Conservation (phyloP, 2,329 filamentous ascomycete genomes). For the Thelonectria olida region DNA sequence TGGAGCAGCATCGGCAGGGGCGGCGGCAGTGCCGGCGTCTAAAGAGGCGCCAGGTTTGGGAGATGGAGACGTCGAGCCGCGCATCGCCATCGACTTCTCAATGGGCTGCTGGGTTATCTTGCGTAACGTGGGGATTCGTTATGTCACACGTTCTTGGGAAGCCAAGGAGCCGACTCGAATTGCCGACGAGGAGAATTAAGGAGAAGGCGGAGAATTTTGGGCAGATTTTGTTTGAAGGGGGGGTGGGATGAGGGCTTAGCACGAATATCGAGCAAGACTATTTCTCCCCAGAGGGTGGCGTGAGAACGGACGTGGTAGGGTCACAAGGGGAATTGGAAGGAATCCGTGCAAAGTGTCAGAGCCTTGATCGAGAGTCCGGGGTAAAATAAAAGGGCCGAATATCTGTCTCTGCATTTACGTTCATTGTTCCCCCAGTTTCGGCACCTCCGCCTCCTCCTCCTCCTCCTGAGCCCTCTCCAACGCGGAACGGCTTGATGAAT, state of each 20-base stretch:
- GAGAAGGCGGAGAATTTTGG: slow-evolving; percentile 12
- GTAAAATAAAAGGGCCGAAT: slow-evolving; percentile 9
- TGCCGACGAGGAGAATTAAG: slow-evolving; percentile 21
- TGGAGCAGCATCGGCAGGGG: not conserved
- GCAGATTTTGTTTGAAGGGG: too few relatives aligned
- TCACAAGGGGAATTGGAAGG: not conserved
- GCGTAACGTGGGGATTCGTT: not conserved
- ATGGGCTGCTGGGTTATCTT: not conserved
- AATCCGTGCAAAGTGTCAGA: too few relatives aligned
- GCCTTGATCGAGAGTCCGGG: not conserved
- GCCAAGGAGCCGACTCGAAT: not conserved
- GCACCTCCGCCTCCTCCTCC: not conserved
- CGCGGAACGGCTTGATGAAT: too few relatives aligned
- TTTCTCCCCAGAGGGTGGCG: slow-evolving; percentile 11
- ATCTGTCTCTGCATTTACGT: too few relatives aligned
- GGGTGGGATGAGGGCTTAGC: not conserved
- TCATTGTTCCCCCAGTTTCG: not conserved
- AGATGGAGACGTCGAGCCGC: slow-evolving; percentile 10
- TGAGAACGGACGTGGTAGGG: not conserved
- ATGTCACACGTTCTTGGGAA: not conserved
- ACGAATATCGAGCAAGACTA: not conserved
- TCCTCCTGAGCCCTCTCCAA: not conserved
- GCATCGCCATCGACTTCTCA: slow-evolving; percentile 2
- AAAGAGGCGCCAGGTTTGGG: not conserved
- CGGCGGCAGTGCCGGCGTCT: not conserved